Base-by-base conservation (phyloP, 2,329 filamentous ascomycete genomes). In the Stachybotrys chlorohalonatus region DNA sequence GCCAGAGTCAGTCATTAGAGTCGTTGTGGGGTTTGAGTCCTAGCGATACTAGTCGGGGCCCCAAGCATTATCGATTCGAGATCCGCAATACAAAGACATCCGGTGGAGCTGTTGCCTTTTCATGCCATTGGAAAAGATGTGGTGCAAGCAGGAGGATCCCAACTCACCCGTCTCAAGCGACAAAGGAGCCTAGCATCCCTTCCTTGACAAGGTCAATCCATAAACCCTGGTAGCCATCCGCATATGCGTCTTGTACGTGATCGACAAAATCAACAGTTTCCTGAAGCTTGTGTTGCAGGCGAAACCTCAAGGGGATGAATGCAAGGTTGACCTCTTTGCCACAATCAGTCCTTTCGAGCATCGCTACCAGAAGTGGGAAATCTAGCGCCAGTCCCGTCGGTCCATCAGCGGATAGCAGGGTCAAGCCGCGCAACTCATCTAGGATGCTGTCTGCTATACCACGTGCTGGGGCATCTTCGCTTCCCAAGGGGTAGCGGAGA, bases 331-430 rank as follows among this genome's bases (percentile, higher is more conserved):
- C 42, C 3, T 55, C 32, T n/a, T 16, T 46, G 17, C 57, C 57
- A 1, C 24, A 9, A 1, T 47, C 53, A 11, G 53, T 52, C 17
- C 52, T 49, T 42, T 60, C 59, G 16, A 60, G 16, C 54, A 56
- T 54, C 5, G 59, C 59, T 3, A 59, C 53, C 47, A 58, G 24
- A 1, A 60, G 52, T 2, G 59, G 59, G 7, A 60, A 53, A 17
- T 57, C 59, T 13, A 59, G 13, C 4, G 55, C 54, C 8, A 60
- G 46, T 1, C 56, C 54, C 11, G 53, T 53, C 16, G 55, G 32
- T 31, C 54, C 57, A 32, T 47, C 31, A 3, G 48, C 42, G 0
- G 57, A 54, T 52, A 49, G 54, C 2, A 31, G 6, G 4, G 46
- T 16, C 30, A 60, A 47, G 8, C 46, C 15, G 4, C n/a, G 8